A percentile compares a stretch with the other conserved stretches of the same genome.
These are phyloP conservation scores for Kwoniella shandongensis DNA, from an alignment of 768 basidiomycete genomes.

Conservation along the genomic window DNA sequence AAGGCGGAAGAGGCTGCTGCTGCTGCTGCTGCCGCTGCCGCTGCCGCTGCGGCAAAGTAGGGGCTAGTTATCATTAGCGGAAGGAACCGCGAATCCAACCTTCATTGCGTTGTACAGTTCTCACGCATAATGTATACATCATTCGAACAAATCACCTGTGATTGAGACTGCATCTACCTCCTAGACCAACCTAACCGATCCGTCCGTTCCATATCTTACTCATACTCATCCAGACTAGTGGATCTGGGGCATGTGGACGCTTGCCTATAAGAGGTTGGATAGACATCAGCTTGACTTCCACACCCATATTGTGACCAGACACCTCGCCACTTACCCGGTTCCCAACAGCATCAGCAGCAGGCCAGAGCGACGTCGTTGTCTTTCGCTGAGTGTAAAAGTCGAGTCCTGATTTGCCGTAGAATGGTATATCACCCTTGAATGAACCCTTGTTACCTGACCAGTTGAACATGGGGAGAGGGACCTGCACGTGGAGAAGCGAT, in stretches of 20 bases:
- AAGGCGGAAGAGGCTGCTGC: slow-evolving; percentile 55
- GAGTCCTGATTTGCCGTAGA: slow-evolving; percentile 88
- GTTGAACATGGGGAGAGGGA: slow-evolving; percentile 87
- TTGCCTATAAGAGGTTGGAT: slow-evolving; percentile 31
- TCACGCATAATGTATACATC: no score
- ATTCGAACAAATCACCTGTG: no score
- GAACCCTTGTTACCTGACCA: slow-evolving; percentile 87
- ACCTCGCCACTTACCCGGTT: slow-evolving; percentile 37
- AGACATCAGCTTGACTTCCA: slow-evolving; percentile 3
- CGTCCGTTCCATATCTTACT: no score
- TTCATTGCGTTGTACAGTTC: no score
- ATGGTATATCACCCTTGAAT: slow-evolving; percentile 78
- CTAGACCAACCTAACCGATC: no score
- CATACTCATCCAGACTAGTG: slow-evolving; percentile 9
- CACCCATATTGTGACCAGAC: neutral
- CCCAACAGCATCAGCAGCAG: slow-evolving; percentile 62
- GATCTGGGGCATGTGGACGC: slow-evolving; percentile 45
- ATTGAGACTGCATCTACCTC: no score
- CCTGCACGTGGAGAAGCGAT: slow-evolving; percentile 63
- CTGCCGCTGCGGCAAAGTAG: no score
- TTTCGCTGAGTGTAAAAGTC: slow-evolving; percentile 97
- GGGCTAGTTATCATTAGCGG: no score
- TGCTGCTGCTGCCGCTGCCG: neutral
- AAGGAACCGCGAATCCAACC: no score
- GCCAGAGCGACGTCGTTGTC: slow-evolving; percentile 94